Percentiles rank a stretch among this genome's conserved stretches.
phyloP scores from a whole-genome alignment of 2,329 filamentous ascomycete species.

The Sporothrix pallida region DNA sequence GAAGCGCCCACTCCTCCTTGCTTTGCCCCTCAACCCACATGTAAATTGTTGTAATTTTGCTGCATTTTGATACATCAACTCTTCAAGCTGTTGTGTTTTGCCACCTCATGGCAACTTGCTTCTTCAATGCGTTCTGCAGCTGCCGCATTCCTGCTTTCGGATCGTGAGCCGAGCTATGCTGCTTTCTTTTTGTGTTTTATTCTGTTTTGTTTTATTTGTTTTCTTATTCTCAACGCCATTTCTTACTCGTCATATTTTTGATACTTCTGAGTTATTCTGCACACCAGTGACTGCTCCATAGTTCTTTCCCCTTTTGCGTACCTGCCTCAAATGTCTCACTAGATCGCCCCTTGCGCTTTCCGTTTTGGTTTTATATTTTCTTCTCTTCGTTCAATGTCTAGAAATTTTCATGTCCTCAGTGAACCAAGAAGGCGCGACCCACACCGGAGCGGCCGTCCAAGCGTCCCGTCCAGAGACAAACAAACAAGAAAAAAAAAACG shows the following conservation, averaged over 20 bases:
- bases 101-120: neutral
- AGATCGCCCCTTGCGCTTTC: neutral
- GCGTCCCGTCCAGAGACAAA: neutral
- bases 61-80: neutral
- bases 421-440: neutral
- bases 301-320: constrained; percentile 12
- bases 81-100: neutral
- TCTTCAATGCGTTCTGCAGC: constrained; percentile 7
- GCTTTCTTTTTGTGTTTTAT: neutral
- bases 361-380: constrained; percentile 4
- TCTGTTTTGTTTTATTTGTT: neutral
- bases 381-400: neutral
- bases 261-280: constrained; percentile 2
- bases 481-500: neutral
- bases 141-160: constrained; percentile 13
- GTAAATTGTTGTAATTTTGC: neutral
- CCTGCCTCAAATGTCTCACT: constrained; percentile 17
- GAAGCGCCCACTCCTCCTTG: neutral
- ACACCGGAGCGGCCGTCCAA: constrained; percentile 14
- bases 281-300: neutral
- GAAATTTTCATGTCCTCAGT: neutral
- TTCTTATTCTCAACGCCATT: neutral
- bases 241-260: neutral
- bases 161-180: constrained; percentile 8
- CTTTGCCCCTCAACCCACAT: neutral